Evolutionary conservation across 495 filamentous ascomycete genomes (phyloP).

Genomic region (Trypethelium eluteriae): DNA sequence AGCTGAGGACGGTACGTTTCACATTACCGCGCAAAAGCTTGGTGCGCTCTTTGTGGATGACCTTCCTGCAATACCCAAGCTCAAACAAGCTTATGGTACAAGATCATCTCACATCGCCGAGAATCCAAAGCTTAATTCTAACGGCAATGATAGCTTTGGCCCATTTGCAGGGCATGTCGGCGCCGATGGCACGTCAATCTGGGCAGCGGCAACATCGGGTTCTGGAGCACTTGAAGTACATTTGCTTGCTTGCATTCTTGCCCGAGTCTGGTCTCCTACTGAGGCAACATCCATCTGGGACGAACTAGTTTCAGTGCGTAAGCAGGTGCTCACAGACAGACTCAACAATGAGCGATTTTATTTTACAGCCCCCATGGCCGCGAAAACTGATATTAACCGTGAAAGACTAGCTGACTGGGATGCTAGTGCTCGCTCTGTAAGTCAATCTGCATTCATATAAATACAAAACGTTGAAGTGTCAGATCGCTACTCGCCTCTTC

Average conservation of each 20-base stretch:
- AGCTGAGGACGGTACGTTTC: not conserved
- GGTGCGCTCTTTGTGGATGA: not conserved
- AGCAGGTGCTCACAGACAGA: constrained; percentile 12
- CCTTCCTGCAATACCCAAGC: not conserved
- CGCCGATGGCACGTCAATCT: constrained; percentile 20
- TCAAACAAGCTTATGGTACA: not conserved
- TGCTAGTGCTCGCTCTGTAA: constrained; percentile 30
- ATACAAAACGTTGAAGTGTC: not conserved
- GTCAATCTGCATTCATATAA: not conserved
- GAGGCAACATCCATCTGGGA: constrained; percentile 36
- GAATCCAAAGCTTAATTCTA: not conserved
- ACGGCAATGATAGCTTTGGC: not conserved
- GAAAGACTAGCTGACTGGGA: constrained; percentile 35
- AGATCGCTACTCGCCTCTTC: not conserved
- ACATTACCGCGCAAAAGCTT: not conserved
- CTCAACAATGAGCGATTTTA: not conserved
- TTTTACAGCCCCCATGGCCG: not conserved
- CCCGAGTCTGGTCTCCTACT: constrained; percentile 24
- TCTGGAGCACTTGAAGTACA: constrained; percentile 26
- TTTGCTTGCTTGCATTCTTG: constrained; percentile 37
- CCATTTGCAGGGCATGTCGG: not conserved
- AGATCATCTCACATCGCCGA: not conserved
- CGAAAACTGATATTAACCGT: constrained; percentile 19
- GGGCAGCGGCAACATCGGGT: constrained; percentile 36
- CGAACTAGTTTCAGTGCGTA: constrained; percentile 29